phyloP scores from a whole-genome alignment of 192 early-diverging fungal genomes.

The Rhizophagus clarus region DNA sequence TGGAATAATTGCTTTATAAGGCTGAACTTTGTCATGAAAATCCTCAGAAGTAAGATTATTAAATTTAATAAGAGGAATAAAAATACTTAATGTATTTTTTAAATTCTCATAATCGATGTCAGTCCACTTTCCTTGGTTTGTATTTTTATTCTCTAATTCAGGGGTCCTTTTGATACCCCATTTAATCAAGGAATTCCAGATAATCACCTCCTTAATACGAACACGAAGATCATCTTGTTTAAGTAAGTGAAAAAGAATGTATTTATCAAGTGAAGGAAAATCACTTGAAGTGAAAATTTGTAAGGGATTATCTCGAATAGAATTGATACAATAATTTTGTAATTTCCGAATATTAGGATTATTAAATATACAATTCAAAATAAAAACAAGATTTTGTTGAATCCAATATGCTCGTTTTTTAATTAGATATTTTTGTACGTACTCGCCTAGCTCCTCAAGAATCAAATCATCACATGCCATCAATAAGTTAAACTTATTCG shows the following conservation, averaged over 20 bases:
- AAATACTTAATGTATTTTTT: neutral
- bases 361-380: neutral
- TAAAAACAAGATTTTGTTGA: neutral
- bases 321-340: neutral
- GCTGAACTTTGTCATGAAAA: conserved; percentile 4
- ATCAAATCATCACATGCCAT: conserved; percentile 10
- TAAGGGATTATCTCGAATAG: neutral
- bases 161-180: neutral
- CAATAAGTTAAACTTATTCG: neutral
- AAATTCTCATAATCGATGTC: neutral
- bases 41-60: neutral
- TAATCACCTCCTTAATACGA: neutral
- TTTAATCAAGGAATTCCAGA: conserved; percentile 21
- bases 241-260: conserved; percentile 2
- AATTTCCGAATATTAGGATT: neutral
- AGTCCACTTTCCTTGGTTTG: neutral
- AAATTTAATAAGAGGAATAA: conserved; percentile 5
- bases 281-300: conserved; percentile 2
- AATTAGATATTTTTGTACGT: conserved; percentile 7
- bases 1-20: conserved; percentile 5
- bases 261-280: conserved; percentile 3
- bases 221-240: neutral
- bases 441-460: conserved; percentile 6
- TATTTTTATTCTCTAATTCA: neutral
- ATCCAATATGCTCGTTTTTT: neutral